Conservation (phyloP, 495 filamentous ascomycete species). For the Penicillium nucicola region DNA sequence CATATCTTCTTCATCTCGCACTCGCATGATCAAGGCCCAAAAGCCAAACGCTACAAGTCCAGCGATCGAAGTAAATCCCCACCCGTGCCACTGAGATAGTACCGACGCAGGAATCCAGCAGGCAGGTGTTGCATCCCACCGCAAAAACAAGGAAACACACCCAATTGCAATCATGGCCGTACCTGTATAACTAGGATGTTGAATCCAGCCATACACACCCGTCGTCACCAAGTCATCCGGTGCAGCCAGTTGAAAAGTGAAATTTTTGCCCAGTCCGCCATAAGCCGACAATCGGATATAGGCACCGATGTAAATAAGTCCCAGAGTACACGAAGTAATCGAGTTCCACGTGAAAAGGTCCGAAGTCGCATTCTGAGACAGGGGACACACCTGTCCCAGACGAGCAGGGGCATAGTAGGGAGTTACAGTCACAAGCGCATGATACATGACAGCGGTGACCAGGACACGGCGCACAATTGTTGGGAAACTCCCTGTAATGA, state of each 20-base stretch:
- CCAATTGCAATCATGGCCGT: conserved; percentile 19
- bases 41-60: not conserved
- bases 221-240: conserved; percentile 40
- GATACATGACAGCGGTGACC: conserved; percentile 18
- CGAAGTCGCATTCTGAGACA: conserved; percentile 17
- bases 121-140: conserved; percentile 30
- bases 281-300: conserved; percentile 35
- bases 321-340: conserved; percentile 12
- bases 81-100: conserved; percentile 10
- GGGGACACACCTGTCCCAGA: conserved; percentile 10
- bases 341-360: conserved; percentile 29
- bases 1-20: conserved; percentile 43
- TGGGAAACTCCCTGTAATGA: conserved; percentile 2
- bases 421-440: conserved; percentile 23
- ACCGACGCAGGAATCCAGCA: conserved; percentile 18
- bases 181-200: conserved; percentile 49
- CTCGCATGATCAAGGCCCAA: conserved; percentile 13
- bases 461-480: conserved; percentile 5
- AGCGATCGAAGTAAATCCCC: not conserved
- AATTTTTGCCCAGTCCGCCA: conserved; percentile 37
- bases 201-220: conserved; percentile 43
- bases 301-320: conserved; percentile 29
- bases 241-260: conserved; percentile 45
- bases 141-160: conserved; percentile 18
- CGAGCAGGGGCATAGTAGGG: conserved; percentile 8